A percentile compares a stretch with the other conserved stretches of the same genome.
Evolutionary conservation across 371 early-diverging fungal genomes (phyloP).

Genomic region (Zopfochytrium polystomum): DNA sequence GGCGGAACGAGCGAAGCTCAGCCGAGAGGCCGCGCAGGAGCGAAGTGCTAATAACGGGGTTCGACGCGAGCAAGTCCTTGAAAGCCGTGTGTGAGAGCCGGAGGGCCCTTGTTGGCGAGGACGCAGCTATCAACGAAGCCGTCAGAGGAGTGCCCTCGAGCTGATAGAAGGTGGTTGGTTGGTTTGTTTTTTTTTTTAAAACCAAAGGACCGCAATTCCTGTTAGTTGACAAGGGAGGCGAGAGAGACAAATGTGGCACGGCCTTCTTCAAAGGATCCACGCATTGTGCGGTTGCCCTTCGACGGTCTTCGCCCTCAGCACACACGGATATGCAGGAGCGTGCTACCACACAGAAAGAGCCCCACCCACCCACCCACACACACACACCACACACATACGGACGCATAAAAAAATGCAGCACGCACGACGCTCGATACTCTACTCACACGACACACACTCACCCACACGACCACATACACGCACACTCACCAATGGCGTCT

Average conservation of each 20-base stretch:
- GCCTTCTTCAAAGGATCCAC: no score
- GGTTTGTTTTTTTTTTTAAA: conserved; percentile 3
- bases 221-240: no score
- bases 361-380: no score
- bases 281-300: no score
- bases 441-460: neutral
- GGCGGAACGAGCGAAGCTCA: conserved; percentile 27
- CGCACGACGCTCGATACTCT: neutral
- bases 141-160: conserved; percentile 16
- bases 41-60: conserved; percentile 14
- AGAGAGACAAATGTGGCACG: no score
- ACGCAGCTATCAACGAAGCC: conserved; percentile 19
- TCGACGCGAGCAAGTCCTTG: conserved; percentile 13
- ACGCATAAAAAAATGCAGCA: no score
- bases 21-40: conserved; percentile 21
- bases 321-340: no score
- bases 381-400: no score
- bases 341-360: no score
- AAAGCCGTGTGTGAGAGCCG: conserved; percentile 21
- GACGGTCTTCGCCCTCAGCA: no score
- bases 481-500: conserved; percentile 18
- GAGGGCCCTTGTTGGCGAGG: conserved; percentile 11
- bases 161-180: conserved; percentile 3
- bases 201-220: no score
- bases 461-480: no score